Base-by-base conservation (phyloP, 1,139 yeast species). In the Geotrichum aggregatum region DNA sequence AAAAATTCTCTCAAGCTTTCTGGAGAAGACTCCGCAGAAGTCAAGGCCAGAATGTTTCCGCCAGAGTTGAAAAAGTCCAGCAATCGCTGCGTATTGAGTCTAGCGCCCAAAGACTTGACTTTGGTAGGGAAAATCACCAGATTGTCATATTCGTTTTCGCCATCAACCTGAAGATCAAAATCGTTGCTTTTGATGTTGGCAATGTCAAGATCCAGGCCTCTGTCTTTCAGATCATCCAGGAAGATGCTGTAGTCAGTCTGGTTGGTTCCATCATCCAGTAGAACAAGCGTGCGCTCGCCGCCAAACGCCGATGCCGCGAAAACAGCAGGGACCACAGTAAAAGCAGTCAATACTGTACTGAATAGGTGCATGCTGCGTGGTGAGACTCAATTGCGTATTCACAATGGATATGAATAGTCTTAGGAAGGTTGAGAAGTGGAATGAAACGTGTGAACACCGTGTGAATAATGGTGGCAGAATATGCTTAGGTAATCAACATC, bases 11-110 rank as follows among this genome's bases (percentile, higher is more conserved):
- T 78, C 31, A 84, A 70, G 21, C 84, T 79, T 46, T 85, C 89
- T 28, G 94, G 87, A 26, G 82, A 72, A n/a, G 84, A 84, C 26
- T 63, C 61, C 30, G 82, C 75, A 19, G 76, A 71, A 0, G 83
- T 76, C 28, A 88, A 73, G 18, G 84, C 79, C 31, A 92, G 65
- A 14, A 92, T 66, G 65, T 89, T 86, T 55, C 97, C 97, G 42
- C 91, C 87, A 18, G 72, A 72, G 62, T 78, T 71, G 59, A 83
- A 74, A 63, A 82, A 87, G 41, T 79, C 73, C 50, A 82, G 61
- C 47, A 84, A 61, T 21, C 65, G 66, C 31, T 69, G 64, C 4
- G 76, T 71, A 3, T 73, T 65, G 47, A 80, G 63, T 28, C 71
- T 70, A 41, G 72, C 70, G 16, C 77, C 77, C 14, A 82, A 63